phyloP scores from a whole-genome alignment of 495 filamentous ascomycete species.

The Podospora appendiculata region DNA sequence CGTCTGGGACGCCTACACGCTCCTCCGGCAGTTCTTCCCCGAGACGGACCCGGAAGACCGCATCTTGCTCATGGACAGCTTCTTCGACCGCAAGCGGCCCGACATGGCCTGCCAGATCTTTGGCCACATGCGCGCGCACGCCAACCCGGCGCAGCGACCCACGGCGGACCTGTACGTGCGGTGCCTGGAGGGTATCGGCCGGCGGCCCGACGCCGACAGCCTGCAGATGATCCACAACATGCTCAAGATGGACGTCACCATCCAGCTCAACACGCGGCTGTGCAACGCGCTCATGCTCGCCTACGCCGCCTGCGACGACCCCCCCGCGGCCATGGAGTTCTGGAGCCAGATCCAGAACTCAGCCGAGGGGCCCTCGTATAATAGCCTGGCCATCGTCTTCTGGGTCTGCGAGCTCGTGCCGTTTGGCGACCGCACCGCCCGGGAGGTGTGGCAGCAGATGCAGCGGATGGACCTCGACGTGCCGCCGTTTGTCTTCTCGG shows the following conservation, averaged over 20 bases:
- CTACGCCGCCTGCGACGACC: conserved; percentile 58
- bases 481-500: conserved; percentile 59
- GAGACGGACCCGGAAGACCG: conserved; percentile 57
- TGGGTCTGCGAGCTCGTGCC: conserved; percentile 59
- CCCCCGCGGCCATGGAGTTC: conserved; percentile 59
- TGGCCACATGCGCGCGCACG: conserved; percentile 75
- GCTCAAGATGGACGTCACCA: conserved; percentile 75
- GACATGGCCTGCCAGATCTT: conserved; percentile 84
- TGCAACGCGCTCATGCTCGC: conserved; percentile 82
- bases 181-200: conserved; percentile 69
- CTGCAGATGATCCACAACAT: conserved; percentile 78
- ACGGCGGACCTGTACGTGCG: conserved; percentile 64
- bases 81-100: conserved; percentile 66
- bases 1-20: conserved; percentile 75
- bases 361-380: conserved; percentile 73
- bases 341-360: conserved; percentile 75
- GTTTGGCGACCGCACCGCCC: conserved; percentile 53
- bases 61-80: conserved; percentile 67
- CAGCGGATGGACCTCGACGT: conserved; percentile 66
- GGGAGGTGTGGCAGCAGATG: conserved; percentile 67
- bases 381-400: conserved; percentile 69
- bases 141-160: conserved; percentile 48
- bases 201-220: conserved; percentile 52
- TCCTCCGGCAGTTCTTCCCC: conserved; percentile 69
- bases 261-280: conserved; percentile 69